These are phyloP conservation scores for Guadua angustifolia DNA, from an alignment of 176 grass and related monocot genomes.

Conservation along the genomic window DNA sequence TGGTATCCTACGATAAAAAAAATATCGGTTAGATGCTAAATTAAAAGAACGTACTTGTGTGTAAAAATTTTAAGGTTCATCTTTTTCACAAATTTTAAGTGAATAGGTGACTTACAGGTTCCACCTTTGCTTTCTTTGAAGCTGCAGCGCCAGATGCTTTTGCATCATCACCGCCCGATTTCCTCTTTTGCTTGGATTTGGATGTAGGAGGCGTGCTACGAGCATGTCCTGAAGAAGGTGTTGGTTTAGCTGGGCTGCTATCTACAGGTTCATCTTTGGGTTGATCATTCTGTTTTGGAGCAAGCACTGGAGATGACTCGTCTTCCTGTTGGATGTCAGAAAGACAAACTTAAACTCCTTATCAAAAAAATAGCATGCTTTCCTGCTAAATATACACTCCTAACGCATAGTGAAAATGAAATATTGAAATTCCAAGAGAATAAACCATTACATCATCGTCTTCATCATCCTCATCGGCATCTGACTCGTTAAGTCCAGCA, in stretches of 20 bases:
- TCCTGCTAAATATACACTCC: background rate
- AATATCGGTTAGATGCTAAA: conserved; percentile 8
- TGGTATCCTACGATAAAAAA: conserved; percentile 50
- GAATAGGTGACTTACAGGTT: conserved; percentile 63
- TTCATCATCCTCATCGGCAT: conserved; percentile 87
- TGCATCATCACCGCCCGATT: conserved; percentile 68
- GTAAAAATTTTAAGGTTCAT: background rate
- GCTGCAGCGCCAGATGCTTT: conserved; percentile 56
- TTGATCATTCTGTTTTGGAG: conserved; percentile 79
- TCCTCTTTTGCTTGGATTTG: conserved; percentile 92
- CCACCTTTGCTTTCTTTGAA: conserved; percentile 85
- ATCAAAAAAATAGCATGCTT: background rate
- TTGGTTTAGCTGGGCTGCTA: conserved; percentile 66
- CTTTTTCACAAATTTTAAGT: background rate
- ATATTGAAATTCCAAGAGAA: conserved; percentile 29
- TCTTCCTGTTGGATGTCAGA: conserved; percentile 63
- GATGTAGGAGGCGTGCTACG: conserved; percentile 70
- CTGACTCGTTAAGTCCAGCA: conserved; percentile 87
- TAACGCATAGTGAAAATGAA: conserved; percentile 9
- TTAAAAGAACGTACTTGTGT: conserved; percentile 12
- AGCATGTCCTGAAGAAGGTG: conserved; percentile 56
- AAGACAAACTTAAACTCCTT: conserved; percentile 14
- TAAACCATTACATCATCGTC: conserved; percentile 70
- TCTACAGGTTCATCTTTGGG: conserved; percentile 82
- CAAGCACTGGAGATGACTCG: conserved; percentile 81